phyloP scores from a whole-genome alignment of 2,329 filamentous ascomycete genomes.

The Diaporthe ampelina region DNA sequence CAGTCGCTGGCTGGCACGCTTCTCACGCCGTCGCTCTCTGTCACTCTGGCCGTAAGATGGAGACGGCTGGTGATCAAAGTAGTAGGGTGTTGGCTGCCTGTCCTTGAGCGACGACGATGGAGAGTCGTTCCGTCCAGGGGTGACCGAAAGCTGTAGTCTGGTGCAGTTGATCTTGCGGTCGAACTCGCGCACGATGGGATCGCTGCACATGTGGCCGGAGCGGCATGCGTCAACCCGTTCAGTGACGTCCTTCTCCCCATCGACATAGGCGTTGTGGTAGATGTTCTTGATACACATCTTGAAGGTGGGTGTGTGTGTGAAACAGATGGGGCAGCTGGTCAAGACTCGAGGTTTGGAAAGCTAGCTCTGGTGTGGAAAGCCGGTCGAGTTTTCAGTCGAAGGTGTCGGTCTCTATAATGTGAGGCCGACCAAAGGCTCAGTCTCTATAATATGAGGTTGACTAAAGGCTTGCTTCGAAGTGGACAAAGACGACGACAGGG shows the following conservation, averaged over 20 bases:
- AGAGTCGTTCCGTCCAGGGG: conserved; percentile 28
- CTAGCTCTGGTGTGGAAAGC: not conserved
- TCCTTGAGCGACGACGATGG: conserved; percentile 38
- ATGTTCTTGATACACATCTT: conserved; percentile 53
- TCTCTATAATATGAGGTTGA: conserved; percentile 4
- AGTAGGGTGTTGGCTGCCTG: conserved; percentile 40
- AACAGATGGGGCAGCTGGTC: conserved; percentile 33
- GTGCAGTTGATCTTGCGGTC: conserved; percentile 47
- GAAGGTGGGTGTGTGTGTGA: conserved; percentile 38
- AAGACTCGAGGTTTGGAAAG: conserved; percentile 13
- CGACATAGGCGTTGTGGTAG: conserved; percentile 52
- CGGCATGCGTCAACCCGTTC: conserved; percentile 50
- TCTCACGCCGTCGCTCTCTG: conserved; percentile 39
- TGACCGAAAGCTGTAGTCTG: conserved; percentile 43
- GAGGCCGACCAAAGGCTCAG: conserved; percentile 1
- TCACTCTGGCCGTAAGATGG: conserved; percentile 29
- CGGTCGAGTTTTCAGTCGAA: conserved; percentile 26
- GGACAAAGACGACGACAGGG: conserved; percentile 40
- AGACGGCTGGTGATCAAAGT: conserved; percentile 37
- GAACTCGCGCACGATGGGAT: conserved; percentile 46
- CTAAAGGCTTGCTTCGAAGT: conserved; percentile 31
- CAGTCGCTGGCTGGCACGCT: conserved; percentile 33
- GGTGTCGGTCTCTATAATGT: conserved; percentile 5
- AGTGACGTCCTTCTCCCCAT: conserved; percentile 49
- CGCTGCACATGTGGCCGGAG: conserved; percentile 48